phyloP scores from a whole-genome alignment of 2,329 filamentous ascomycete genomes.

The Leptodontidium sp. region DNA sequence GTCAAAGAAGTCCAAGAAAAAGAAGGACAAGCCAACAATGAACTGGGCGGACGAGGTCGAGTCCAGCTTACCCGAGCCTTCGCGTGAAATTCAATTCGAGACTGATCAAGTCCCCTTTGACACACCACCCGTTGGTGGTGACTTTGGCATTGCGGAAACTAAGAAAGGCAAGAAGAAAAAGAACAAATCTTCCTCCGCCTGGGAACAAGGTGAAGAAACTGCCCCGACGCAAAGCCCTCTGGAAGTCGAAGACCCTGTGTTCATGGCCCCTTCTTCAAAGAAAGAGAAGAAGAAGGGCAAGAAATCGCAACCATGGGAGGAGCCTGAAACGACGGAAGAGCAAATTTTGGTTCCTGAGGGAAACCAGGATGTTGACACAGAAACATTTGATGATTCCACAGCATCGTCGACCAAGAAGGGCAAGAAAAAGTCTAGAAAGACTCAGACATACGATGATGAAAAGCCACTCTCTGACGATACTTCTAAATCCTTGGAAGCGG shows the following conservation, averaged over 20 bases:
- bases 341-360: not conserved
- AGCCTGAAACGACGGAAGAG: conserved; percentile 6
- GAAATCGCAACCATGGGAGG: conserved; percentile 14
- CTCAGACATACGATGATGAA: conserved; percentile 23
- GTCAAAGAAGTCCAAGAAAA: conserved; percentile 48
- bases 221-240: not conserved
- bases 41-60: conserved; percentile 20
- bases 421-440: conserved; percentile 26
- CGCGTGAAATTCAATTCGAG: not conserved
- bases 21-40: conserved; percentile 38
- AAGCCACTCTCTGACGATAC: conserved; percentile 8
- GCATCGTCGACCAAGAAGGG: conserved; percentile 24
- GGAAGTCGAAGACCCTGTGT: conserved; percentile 6
- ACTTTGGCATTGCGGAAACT: conserved; percentile 18
- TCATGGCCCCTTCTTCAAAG: conserved; percentile 10
- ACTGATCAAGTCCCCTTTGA: not conserved
- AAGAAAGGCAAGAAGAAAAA: conserved; percentile 43
- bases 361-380: not conserved
- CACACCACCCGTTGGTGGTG: not conserved
- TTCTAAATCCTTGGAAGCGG: conserved; percentile 15
- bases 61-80: conserved; percentile 2
- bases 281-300: conserved; percentile 28
- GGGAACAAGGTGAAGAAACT: conserved; percentile 15
- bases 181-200: conserved; percentile 17
- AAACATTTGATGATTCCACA: conserved; percentile 20